A percentile compares a stretch with the other conserved stretches of the same genome.
These are phyloP conservation scores for Parathielavia hyrcaniae DNA, from an alignment of 495 filamentous ascomycete genomes.

Conservation along the genomic window DNA sequence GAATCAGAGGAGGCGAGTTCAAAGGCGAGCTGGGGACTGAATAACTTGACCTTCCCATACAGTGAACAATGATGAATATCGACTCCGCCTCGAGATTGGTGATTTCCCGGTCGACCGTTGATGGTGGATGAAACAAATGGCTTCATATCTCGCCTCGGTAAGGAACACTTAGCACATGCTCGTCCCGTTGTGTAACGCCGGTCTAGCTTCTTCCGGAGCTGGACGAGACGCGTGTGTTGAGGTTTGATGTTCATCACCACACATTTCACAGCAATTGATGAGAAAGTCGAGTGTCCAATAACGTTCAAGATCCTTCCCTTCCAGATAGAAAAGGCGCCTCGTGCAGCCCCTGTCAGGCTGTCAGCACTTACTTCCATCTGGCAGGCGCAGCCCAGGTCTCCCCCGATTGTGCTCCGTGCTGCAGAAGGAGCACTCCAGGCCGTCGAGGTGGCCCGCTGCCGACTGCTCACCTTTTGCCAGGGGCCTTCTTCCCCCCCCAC, in stretches of 20 bases:
- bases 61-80: no score
- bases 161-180: neutral
- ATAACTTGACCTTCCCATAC: no score
- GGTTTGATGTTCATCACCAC: neutral
- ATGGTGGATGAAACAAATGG: no score
- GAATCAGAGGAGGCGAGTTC: no score
- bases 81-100: no score
- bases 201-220: neutral
- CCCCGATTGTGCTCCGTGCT: neutral
- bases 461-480: slow-evolving; percentile 1
- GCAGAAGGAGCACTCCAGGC: neutral
- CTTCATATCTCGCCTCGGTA: no score
- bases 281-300: no score
- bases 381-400: neutral
- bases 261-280: neutral
- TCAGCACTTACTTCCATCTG: neutral
- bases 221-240: neutral
- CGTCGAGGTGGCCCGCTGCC: neutral
- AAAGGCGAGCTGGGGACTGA: no score
- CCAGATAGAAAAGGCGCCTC: no score
- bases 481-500: neutral
- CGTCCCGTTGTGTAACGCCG: slow-evolving; percentile 16
- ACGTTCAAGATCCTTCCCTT: neutral
- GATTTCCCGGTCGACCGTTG: no score
- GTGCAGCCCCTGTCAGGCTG: neutral